Percentiles rank a stretch among this genome's conserved stretches.
These are phyloP conservation scores for Phlebopus sp. DNA, from an alignment of 1,284 basidiomycete genomes.

Conservation along the genomic window DNA sequence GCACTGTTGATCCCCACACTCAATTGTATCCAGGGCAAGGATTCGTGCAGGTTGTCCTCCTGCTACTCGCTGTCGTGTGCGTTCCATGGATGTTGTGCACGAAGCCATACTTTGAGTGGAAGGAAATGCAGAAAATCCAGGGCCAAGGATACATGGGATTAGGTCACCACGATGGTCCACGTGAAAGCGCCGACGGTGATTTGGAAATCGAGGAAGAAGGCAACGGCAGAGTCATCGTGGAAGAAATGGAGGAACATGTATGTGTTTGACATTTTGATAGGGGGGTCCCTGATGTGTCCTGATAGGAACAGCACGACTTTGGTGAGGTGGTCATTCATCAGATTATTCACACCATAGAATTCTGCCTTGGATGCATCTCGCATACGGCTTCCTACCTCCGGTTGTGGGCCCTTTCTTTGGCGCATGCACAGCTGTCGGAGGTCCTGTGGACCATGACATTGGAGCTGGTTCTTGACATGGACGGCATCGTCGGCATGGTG, in stretches of 20 bases:
- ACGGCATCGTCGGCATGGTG: conserved; percentile 57
- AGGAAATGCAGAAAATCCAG: conserved; percentile 85
- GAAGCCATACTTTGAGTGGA: conserved; percentile 94
- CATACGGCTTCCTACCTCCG: conserved; percentile 99
- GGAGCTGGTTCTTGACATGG: conserved; percentile 52
- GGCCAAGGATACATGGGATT: conserved; percentile 83
- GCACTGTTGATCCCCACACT: conserved; percentile 65
- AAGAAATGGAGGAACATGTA: conserved; percentile 67
- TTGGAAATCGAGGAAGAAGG: conserved; percentile 85
- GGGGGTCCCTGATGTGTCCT: conserved; percentile 17
- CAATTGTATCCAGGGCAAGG: conserved; percentile 88
- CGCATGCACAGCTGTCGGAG: conserved; percentile 96
- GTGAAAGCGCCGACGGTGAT: conserved; percentile 54
- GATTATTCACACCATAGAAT: conserved; percentile 98
- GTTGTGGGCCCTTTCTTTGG: conserved; percentile 97
- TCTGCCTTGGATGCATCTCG: conserved; percentile 97
- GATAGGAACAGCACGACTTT: conserved; percentile 80
- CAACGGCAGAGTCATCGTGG: conserved; percentile 71
- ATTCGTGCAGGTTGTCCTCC: conserved; percentile 79
- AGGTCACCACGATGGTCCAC: conserved; percentile 46
- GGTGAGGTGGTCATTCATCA: conserved; percentile 96
- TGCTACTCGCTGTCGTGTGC: conserved; percentile 82
- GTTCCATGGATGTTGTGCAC: conserved; percentile 94
- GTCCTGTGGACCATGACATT: conserved; percentile 91
- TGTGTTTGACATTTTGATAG: conserved; percentile 30